Conservation (phyloP, 2,329 filamentous ascomycete genomes). For the Trichoderma koningiopsis region DNA sequence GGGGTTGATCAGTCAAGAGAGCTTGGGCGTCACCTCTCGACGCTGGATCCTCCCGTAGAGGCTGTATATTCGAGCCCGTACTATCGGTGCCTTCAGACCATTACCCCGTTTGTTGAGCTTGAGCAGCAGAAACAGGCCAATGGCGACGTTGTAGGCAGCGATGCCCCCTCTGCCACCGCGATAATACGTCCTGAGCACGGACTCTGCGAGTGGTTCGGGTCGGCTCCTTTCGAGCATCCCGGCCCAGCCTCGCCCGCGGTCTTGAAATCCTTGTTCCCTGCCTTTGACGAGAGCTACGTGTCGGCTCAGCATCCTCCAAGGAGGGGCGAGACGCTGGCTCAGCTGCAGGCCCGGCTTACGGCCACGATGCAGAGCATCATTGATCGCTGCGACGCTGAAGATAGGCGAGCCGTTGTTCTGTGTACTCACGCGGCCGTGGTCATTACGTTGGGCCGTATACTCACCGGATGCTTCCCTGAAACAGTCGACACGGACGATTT, state of each 20-base stretch:
- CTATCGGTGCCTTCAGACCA: conserved; percentile 85
- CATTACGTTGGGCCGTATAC: conserved; percentile 79
- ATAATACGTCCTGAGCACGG: conserved; percentile 59
- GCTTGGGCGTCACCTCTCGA: conserved; percentile 66
- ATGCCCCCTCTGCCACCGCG: conserved; percentile 30
- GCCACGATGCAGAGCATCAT: conserved; percentile 71
- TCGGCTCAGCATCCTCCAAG: conserved; percentile 66
- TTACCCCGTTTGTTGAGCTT: conserved; percentile 66
- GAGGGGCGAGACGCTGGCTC: conserved; percentile 76
- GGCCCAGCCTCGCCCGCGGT: conserved; percentile 65
- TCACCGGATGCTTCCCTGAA: conserved; percentile 78
- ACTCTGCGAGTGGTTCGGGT: conserved; percentile 87
- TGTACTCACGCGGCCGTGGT: conserved; percentile 89
- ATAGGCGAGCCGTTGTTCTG: conserved; percentile 71
- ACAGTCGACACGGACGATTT: conserved; percentile 78
- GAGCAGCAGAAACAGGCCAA: conserved; percentile 30
- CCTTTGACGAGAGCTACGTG: conserved; percentile 58
- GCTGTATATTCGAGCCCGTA: conserved; percentile 82
- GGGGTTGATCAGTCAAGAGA: conserved; percentile 82
- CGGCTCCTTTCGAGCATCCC: conserved; percentile 83
- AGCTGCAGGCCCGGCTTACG: conserved; percentile 79
- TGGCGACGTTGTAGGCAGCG: neutral
- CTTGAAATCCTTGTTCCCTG: conserved; percentile 69
- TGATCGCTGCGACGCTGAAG: conserved; percentile 68
- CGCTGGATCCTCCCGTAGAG: conserved; percentile 67